Percentiles rank a stretch among this genome's conserved stretches.
phyloP scores from a whole-genome alignment of 192 early-diverging fungal species.

The Oehlia diaphana region DNA sequence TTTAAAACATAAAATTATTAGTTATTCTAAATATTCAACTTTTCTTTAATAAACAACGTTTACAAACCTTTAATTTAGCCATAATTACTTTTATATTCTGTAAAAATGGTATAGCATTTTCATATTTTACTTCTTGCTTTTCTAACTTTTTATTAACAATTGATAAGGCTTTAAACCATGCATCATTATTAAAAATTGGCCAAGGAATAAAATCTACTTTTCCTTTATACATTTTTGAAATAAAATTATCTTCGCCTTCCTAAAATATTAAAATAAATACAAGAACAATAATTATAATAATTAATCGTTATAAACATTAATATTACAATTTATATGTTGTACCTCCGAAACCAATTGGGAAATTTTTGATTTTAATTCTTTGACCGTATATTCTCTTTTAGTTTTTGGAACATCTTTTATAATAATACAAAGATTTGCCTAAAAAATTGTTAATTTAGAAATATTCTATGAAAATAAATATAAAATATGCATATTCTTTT shows the following conservation, averaged over 20 bases:
- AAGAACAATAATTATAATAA: background rate
- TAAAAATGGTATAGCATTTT: background rate
- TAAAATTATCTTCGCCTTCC: constrained; percentile 30
- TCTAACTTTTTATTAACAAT: constrained; percentile 5
- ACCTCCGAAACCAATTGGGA: background rate
- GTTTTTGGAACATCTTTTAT: constrained; percentile 27
- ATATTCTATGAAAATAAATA: too few relatives aligned
- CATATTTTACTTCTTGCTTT: background rate
- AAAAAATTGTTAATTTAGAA: background rate
- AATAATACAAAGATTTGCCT: constrained; percentile 23
- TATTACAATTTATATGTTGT: too few relatives aligned
- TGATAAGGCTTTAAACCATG: background rate
- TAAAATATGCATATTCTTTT: too few relatives aligned
- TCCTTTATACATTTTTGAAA: constrained; percentile 13
- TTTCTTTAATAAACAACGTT: too few relatives aligned
- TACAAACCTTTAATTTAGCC: constrained; percentile 13
- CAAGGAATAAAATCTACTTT: constrained; percentile 19
- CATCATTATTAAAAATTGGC: constrained; percentile 27
- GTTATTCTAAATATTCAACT: too few relatives aligned
- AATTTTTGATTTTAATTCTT: constrained; percentile 13
- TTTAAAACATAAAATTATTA: background rate
- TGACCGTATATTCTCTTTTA: background rate
- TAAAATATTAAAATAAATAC: background rate
- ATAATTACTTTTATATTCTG: constrained; percentile 12
- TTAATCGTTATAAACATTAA: background rate